These are phyloP conservation scores for Leccinum pallidistipes DNA, from an alignment of 1,284 basidiomycete genomes.

Conservation along the genomic window DNA sequence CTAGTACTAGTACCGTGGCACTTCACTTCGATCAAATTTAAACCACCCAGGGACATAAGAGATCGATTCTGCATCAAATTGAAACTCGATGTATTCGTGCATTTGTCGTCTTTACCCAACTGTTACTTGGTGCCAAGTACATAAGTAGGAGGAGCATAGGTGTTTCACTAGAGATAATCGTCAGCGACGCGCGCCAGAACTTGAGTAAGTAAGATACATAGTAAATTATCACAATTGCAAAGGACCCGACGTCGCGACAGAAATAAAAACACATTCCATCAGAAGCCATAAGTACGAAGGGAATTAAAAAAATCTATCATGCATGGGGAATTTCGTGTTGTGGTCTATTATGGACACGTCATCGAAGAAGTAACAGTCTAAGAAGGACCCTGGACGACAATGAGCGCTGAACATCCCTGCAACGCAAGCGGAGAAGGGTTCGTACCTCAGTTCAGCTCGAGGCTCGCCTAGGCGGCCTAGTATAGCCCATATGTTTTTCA, in stretches of 20 bases:
- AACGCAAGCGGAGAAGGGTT: background rate
- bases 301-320: background rate
- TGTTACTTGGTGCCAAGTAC: background rate
- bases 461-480: conserved; percentile 10
- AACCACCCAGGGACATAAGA: no score
- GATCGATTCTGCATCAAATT: no score
- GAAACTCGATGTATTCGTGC: background rate
- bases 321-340: background rate
- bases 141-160: background rate
- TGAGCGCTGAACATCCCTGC: background rate
- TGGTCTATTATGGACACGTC: background rate
- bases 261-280: background rate
- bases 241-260: no score
- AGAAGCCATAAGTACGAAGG: background rate
- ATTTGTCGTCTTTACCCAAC: no score
- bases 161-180: background rate
- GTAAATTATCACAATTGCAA: no score
- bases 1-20: background rate
- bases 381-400: background rate
- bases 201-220: background rate
- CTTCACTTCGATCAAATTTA: background rate
- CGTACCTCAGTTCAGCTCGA: background rate
- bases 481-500: conserved; percentile 20
- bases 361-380: background rate
- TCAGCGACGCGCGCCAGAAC: background rate